phyloP scores from a whole-genome alignment of 78 protist genomes.

The Polysphondylium violaceum region DNA sequence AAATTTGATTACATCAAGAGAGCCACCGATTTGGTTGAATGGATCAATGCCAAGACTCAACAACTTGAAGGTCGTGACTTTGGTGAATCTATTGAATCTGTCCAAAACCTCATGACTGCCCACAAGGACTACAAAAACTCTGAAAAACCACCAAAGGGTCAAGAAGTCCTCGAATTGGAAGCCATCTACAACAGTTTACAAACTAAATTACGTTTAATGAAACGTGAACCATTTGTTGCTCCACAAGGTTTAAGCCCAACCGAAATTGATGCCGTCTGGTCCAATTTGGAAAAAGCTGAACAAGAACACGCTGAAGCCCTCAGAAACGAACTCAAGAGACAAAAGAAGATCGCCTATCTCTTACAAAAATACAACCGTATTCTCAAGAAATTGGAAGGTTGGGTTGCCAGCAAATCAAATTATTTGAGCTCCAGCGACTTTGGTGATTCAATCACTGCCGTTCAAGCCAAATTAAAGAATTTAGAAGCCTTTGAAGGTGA shows the following conservation, averaged over 20 bases:
- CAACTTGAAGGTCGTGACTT: constrained; percentile 56
- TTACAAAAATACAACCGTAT: constrained; percentile 74
- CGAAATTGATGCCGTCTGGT: constrained; percentile 68
- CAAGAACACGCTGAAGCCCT: constrained; percentile 70
- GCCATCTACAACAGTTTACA: constrained; percentile 67
- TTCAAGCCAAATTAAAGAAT: constrained; percentile 80
- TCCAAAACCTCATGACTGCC: constrained; percentile 31
- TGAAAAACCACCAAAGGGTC: constrained; percentile 82
- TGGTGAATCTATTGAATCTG: constrained; percentile 77
- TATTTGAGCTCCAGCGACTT: constrained; percentile 38
- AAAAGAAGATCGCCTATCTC: constrained; percentile 59
- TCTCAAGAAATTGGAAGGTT: constrained; percentile 66
- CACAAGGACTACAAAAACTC: constrained; percentile 61
- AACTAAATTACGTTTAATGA: constrained; percentile 64
- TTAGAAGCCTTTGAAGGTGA: constrained; percentile 80
- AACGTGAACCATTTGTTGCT: constrained; percentile 80
- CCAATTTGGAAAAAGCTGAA: constrained; percentile 69
- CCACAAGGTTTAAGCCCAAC: constrained; percentile 64
- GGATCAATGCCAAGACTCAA: constrained; percentile 43
- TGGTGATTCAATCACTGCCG: constrained; percentile 63
- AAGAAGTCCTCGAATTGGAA: constrained; percentile 67
- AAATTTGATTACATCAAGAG: constrained; percentile 72
- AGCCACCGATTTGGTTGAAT: constrained; percentile 47
- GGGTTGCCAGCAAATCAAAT: constrained; percentile 30
- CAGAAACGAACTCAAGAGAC: constrained; percentile 72